Conservation (phyloP, 2,329 filamentous ascomycete genomes). For the Dothidotthia symphoricarpi region DNA sequence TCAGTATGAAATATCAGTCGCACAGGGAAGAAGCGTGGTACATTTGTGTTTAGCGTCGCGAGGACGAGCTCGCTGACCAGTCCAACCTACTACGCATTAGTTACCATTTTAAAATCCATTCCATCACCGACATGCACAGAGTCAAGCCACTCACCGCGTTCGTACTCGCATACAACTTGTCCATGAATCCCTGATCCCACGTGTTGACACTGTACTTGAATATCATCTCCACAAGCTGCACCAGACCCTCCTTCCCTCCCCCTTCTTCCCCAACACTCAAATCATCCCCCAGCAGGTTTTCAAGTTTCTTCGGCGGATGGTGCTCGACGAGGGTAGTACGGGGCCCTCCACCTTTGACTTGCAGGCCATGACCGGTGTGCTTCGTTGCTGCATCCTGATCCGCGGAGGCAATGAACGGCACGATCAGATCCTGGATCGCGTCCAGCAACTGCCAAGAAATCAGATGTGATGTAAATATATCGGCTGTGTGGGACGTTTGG, state of each 20-base stretch:
- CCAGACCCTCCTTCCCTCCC: conserved; percentile 45
- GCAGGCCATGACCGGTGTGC: conserved; percentile 56
- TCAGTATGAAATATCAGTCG: conserved; percentile 1
- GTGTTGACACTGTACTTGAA: conserved; percentile 91
- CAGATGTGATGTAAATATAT: no score
- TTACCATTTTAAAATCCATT: not conserved
- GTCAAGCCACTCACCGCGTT: conserved; percentile 71
- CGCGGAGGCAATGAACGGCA: conserved; percentile 69
- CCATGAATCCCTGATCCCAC: conserved; percentile 96
- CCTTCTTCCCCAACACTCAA: conserved; percentile 41
- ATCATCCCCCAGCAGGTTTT: conserved; percentile 36
- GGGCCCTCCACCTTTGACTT: conserved; percentile 62
- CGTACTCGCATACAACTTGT: conserved; percentile 90
- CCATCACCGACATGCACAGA: no score
- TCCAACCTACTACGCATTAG: conserved; percentile 58
- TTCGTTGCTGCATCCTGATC: conserved; percentile 61
- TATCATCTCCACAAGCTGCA: conserved; percentile 61
- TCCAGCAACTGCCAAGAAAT: conserved; percentile 58
- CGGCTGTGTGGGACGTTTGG: no score
- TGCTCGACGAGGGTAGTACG: conserved; percentile 46
- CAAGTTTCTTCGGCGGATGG: conserved; percentile 46
- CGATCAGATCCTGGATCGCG: conserved; percentile 64
- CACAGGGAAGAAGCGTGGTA: conserved; percentile 31
- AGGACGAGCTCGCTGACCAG: conserved; percentile 82
- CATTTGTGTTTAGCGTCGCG: conserved; percentile 85